Conservation (phyloP, 129 eudicot genomes). For the Flaveria linearis region DNA sequence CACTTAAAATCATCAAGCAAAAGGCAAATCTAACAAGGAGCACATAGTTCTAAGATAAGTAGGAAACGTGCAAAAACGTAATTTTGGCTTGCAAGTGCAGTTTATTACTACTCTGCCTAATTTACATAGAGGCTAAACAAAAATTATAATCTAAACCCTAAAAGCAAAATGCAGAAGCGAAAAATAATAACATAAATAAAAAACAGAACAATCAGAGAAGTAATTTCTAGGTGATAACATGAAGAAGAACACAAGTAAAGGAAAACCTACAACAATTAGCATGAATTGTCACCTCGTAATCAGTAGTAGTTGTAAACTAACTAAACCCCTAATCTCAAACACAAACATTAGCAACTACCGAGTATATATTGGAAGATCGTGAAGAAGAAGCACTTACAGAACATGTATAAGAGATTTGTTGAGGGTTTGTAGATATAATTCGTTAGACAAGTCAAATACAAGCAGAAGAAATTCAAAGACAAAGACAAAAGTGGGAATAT, state of each 20-base stretch:
- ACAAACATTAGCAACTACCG: not conserved
- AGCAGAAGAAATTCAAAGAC: conserved; percentile 24
- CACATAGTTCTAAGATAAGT: not conserved
- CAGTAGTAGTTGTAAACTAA: conserved; percentile 6
- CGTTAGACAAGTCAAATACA: conserved; percentile 14
- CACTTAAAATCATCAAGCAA: not conserved
- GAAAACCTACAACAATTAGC: not conserved
- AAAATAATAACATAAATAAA: not conserved
- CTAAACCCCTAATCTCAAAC: conserved; percentile 1
- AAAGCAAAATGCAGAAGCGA: conserved; percentile 5
- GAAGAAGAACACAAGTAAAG: not conserved
- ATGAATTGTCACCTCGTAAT: not conserved
- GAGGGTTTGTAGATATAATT: conserved; percentile 17
- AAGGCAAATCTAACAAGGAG: too few relatives aligned
- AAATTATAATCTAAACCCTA: conserved; percentile 19
- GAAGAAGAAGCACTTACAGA: conserved; percentile 27
- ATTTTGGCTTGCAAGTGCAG: not conserved
- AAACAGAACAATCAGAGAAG: not conserved
- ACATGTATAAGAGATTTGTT: conserved; percentile 24
- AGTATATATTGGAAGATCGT: not conserved
- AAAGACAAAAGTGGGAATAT: conserved; percentile 30
- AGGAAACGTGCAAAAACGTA: not conserved
- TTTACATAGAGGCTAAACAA: not conserved
- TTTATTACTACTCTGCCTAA: not conserved
- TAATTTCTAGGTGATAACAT: not conserved